Conservation (phyloP, 257 asterid species). For the Dorcoceras hygrometricum region DNA sequence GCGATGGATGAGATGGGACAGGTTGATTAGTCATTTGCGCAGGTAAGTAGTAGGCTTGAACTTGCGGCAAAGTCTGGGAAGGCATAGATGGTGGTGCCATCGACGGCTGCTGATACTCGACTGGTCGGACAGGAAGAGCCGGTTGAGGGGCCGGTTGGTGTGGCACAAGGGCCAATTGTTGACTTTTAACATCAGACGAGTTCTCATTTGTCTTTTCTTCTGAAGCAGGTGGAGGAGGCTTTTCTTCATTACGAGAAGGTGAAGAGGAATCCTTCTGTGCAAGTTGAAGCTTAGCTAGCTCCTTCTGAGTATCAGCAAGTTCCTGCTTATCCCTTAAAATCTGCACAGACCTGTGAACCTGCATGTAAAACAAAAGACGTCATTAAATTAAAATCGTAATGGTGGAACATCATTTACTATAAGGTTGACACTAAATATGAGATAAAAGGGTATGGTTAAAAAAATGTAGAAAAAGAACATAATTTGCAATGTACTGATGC, state of each 20-base stretch:
- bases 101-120: slow-evolving; percentile 62
- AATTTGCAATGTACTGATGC: neutral
- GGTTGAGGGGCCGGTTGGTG: slow-evolving; percentile 62
- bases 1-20: slow-evolving; percentile 46
- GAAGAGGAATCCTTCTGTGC: slow-evolving; percentile 67
- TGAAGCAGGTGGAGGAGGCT: slow-evolving; percentile 38
- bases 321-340: slow-evolving; percentile 93
- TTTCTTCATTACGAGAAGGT: slow-evolving; percentile 58
- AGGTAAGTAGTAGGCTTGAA: slow-evolving; percentile 56
- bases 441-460: neutral
- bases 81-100: slow-evolving; percentile 60
- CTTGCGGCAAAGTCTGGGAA: slow-evolving; percentile 52
- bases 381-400: no score
- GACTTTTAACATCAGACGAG: slow-evolving; percentile 47
- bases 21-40: slow-evolving; percentile 44
- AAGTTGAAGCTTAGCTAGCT: slow-evolving; percentile 87
- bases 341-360: slow-evolving; percentile 97
- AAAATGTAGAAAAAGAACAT: neutral
- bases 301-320: slow-evolving; percentile 90
- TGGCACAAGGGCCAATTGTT: slow-evolving; percentile 81
- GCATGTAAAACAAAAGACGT: slow-evolving; percentile 16
- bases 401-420: neutral
- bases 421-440: neutral
- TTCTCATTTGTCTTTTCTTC: slow-evolving; percentile 55
- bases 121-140: slow-evolving; percentile 30